Conservation (phyloP, 768 basidiomycete genomes). For the Mycena metata region DNA sequence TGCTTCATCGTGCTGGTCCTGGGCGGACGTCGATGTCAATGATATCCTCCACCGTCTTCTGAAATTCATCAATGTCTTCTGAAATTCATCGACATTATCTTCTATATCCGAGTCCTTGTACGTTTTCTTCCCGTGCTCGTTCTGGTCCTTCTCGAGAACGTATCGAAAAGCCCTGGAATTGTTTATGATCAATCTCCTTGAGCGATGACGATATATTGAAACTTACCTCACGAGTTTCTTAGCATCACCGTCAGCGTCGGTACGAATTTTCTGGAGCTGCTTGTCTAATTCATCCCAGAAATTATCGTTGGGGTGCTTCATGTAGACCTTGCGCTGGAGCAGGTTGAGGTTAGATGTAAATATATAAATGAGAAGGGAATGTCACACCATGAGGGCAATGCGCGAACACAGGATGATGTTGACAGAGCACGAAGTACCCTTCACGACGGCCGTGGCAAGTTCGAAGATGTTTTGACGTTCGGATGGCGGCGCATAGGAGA, state of each 20-base stretch:
- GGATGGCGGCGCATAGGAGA: neutral
- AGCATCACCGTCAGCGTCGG: neutral
- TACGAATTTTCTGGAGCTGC: neutral
- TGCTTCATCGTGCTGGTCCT: too few relatives aligned
- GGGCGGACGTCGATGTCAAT: too few relatives aligned
- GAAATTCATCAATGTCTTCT: too few relatives aligned
- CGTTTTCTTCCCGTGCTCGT: too few relatives aligned
- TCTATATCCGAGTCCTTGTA: too few relatives aligned
- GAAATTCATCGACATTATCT: too few relatives aligned
- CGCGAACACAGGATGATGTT: slow-evolving; percentile 33
- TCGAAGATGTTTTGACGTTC: slow-evolving; percentile 32
- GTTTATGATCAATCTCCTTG: too few relatives aligned
- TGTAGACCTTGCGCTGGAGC: slow-evolving; percentile 1
- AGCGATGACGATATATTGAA: too few relatives aligned
- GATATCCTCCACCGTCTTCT: too few relatives aligned
- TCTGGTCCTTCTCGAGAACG: too few relatives aligned
- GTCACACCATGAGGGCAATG: slow-evolving; percentile 39
- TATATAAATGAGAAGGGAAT: neutral
- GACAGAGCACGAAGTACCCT: slow-evolving; percentile 31
- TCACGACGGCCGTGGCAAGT: slow-evolving; percentile 35
- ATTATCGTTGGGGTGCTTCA: neutral
- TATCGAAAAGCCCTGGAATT: too few relatives aligned
- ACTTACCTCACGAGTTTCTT: slow-evolving; percentile 3
- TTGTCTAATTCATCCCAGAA: slow-evolving; percentile 15
- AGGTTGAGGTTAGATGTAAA: neutral